Percentiles rank a stretch among this genome's conserved stretches.
phyloP scores from a whole-genome alignment of 192 early-diverging fungal genomes.

The Allomyces macrogynus region DNA sequence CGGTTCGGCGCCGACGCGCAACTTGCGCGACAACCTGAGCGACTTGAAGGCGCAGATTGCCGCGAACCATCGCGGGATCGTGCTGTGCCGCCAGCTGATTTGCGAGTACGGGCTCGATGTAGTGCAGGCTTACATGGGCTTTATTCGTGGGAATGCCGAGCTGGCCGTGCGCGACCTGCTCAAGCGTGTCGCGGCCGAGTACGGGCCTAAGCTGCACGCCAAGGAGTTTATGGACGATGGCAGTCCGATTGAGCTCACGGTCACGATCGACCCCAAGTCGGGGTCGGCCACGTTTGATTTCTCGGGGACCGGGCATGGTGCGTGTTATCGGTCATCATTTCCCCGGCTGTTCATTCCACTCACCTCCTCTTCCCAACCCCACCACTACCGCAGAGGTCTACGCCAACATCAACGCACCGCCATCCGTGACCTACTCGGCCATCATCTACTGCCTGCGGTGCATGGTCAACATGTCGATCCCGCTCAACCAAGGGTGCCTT shows the following conservation, averaged over 20 bases:
- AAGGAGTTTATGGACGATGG: constrained; percentile 88
- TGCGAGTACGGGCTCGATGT: constrained; percentile 61
- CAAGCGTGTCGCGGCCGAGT: constrained; percentile 25
- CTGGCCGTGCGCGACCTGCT: constrained; percentile 62
- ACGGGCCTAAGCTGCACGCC: constrained; percentile 16
- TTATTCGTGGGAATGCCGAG: constrained; percentile 78
- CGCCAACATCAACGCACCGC: constrained; percentile 4
- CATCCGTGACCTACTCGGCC: constrained; percentile 59
- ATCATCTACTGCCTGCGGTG: constrained; percentile 92
- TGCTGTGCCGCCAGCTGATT: constrained; percentile 58
- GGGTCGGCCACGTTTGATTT: constrained; percentile 87
- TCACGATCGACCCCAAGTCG: constrained; percentile 47
- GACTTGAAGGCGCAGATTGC: constrained; percentile 94
- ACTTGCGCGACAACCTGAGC: constrained; percentile 73
- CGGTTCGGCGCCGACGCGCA: constrained; percentile 73
- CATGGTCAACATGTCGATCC: constrained; percentile 75
- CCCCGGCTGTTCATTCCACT: too few species aligned
- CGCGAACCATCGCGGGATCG: constrained; percentile 85
- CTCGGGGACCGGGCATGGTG: constrained; percentile 71
- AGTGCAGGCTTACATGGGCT: constrained; percentile 89
- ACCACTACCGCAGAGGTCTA: constrained; percentile 2
- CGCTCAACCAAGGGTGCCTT: constrained; percentile 90
- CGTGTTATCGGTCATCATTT: too few species aligned
- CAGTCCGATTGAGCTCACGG: constrained; percentile 44
- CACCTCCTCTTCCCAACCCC: constrained; percentile 6